Evolutionary conservation across 331 rosid genomes (phyloP).

Genomic region (Acacia concinna): DNA sequence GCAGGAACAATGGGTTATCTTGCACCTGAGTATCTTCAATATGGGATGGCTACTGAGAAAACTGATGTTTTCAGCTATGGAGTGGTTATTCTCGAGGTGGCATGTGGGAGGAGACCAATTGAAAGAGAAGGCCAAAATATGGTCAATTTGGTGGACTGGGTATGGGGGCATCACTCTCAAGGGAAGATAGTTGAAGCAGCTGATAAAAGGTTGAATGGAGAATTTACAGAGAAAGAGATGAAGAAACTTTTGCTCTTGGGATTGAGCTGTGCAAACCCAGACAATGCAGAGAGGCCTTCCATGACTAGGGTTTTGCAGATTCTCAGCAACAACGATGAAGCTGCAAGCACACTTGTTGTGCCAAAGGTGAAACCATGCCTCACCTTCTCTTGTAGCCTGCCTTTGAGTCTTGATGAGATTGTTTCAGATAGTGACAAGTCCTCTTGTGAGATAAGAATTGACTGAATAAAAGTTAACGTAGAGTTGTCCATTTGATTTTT

Average conservation of each 20-base stretch:
- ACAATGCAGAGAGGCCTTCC: constrained; percentile 62
- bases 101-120: constrained; percentile 88
- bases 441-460: constrained; percentile 43
- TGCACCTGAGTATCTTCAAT: constrained; percentile 92
- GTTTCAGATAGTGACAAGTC: constrained; percentile 36
- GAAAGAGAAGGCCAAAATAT: constrained; percentile 54
- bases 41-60: constrained; percentile 75
- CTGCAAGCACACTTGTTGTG: constrained; percentile 36
- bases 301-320: constrained; percentile 75
- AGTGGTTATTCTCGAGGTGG: constrained; percentile 72
- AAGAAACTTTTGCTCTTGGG: constrained; percentile 62
- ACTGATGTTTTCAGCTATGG: constrained; percentile 82
- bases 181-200: constrained; percentile 73
- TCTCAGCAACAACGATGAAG: constrained; percentile 50
- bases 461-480: constrained; percentile 1
- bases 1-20: constrained; percentile 93
- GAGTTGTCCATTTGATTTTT: constrained; percentile 17
- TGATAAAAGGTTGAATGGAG: constrained; percentile 63
- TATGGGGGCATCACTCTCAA: constrained; percentile 70
- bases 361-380: constrained; percentile 70
- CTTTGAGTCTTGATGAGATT: constrained; percentile 56
- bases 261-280: constrained; percentile 73
- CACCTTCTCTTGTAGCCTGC: constrained; percentile 57
- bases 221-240: constrained; percentile 63
- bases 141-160: constrained; percentile 87